These are phyloP conservation scores for Sclerotinia sclerotiorum DNA, from an alignment of 2,329 filamentous ascomycete species.

Conservation along the genomic window DNA sequence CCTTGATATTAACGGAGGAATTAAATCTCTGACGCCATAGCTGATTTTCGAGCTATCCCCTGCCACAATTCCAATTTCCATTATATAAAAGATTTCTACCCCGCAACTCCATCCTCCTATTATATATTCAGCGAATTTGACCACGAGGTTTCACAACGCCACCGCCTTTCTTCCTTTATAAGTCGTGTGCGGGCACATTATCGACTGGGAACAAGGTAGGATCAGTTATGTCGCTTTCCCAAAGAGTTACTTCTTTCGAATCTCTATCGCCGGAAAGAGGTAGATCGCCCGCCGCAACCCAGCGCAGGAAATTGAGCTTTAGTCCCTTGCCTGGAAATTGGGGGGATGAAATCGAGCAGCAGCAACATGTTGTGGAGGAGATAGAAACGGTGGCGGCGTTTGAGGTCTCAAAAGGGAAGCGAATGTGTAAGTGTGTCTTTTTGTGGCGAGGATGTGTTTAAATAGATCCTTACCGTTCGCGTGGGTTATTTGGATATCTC, in stretches of 20 bases:
- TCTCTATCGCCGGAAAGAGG: constrained; percentile 33
- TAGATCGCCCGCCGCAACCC: constrained; percentile 19
- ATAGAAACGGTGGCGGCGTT: constrained; percentile 40
- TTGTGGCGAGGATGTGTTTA: neutral
- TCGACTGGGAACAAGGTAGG: neutral
- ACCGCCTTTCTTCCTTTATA: neutral
- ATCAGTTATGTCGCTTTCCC: constrained; percentile 29
- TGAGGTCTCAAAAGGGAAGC: constrained; percentile 42
- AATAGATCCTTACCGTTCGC: too few species aligned
- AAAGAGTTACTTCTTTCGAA: constrained; percentile 33
- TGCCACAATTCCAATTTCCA: constrained; percentile 15
- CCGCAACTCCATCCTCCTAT: neutral
- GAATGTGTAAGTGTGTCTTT: constrained; percentile 38
- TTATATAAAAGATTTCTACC: constrained; percentile 16
- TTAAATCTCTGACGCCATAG: neutral
- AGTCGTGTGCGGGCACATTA: neutral
- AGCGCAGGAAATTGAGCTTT: constrained; percentile 32
- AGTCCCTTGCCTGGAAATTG: constrained; percentile 33
- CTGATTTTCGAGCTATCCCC: neutral
- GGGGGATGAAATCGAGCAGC: constrained; percentile 12
- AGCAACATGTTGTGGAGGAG: constrained; percentile 23
- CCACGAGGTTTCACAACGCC: constrained; percentile 12
- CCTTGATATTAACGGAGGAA: neutral
- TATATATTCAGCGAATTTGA: neutral
- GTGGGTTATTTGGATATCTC: neutral